A percentile compares a stretch with the other conserved stretches of the same genome.
Conservation (phyloP, 257 asterid species). For the Solanum okadae region DNA sequence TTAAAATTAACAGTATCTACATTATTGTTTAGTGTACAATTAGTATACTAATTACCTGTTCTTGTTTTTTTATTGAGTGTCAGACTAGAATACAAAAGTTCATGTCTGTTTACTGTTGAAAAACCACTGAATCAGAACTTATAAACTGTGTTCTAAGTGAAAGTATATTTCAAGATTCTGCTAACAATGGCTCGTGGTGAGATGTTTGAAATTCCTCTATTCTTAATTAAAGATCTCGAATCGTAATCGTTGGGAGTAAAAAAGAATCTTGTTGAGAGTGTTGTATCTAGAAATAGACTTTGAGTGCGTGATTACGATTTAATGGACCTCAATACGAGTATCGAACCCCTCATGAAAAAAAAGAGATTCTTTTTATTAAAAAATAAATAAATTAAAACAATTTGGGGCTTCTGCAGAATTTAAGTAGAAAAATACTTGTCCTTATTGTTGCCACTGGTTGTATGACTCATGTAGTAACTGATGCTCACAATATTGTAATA, state of each 20-base stretch:
- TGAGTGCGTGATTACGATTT: neutral
- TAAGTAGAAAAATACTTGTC: neutral
- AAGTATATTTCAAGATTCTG: neutral
- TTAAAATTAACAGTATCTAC: neutral
- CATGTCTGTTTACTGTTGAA: neutral
- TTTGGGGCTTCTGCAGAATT: neutral
- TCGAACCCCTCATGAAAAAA: no score
- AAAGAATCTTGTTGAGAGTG: neutral
- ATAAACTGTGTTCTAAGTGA: neutral
- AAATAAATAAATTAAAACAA: no score
- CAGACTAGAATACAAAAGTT: neutral
- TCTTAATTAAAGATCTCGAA: neutral
- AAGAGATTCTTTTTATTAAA: neutral
- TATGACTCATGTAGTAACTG: neutral
- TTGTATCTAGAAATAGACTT: neutral
- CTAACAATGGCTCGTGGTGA: fast-evolving
- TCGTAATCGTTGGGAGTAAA: fast-evolving
- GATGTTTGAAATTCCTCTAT: neutral
- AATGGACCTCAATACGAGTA: no score
- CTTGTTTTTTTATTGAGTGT: neutral
- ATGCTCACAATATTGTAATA: neutral
- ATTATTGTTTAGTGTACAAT: neutral
- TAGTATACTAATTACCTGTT: neutral
- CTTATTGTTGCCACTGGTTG: neutral
- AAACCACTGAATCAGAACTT: neutral